A percentile compares a stretch with the other conserved stretches of the same genome.
phyloP scores from a whole-genome alignment of 257 asterid genomes.

The Penstemon newberryi region DNA sequence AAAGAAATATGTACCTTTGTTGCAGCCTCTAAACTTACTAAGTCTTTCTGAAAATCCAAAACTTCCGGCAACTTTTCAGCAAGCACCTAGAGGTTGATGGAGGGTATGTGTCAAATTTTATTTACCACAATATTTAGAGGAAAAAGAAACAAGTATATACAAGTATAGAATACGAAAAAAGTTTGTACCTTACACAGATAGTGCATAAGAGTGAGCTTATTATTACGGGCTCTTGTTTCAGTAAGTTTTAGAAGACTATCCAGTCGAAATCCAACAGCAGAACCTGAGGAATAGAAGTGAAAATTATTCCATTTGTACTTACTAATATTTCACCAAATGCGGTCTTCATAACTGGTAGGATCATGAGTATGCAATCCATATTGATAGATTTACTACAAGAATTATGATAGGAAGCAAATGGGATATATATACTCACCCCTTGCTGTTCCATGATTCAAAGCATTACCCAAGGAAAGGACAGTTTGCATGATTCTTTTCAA shows the following conservation, averaged over 20 bases:
- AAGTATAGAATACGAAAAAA: conserved; percentile 13
- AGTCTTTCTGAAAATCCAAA: conserved; percentile 67
- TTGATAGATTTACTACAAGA: background rate
- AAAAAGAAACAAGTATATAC: background rate
- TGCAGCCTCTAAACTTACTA: conserved; percentile 70
- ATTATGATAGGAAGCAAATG: conserved; percentile 5
- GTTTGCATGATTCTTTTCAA: conserved; percentile 81
- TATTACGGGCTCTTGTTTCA: conserved; percentile 79
- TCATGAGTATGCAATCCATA: too few species aligned
- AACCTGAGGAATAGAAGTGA: conserved; percentile 49
- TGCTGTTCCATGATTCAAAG: conserved; percentile 90
- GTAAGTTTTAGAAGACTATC: conserved; percentile 89
- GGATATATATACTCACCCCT: conserved; percentile 51
- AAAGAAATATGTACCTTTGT: conserved; percentile 49
- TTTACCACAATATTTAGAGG: conserved; percentile 17
- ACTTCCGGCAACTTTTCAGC: conserved; percentile 76
- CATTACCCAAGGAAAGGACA: conserved; percentile 83
- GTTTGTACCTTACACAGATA: conserved; percentile 76
- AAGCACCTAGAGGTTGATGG: conserved; percentile 51
- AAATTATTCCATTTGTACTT: conserved; percentile 1
- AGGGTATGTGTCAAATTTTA: conserved; percentile 2
- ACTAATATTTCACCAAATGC: too few species aligned
- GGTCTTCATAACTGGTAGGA: too few species aligned
- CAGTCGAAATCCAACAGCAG: conserved; percentile 89
- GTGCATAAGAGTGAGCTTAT: conserved; percentile 87